Evolutionary conservation across 2,329 filamentous ascomycete genomes (phyloP).

Genomic region (Aureobasidium namibiae): DNA sequence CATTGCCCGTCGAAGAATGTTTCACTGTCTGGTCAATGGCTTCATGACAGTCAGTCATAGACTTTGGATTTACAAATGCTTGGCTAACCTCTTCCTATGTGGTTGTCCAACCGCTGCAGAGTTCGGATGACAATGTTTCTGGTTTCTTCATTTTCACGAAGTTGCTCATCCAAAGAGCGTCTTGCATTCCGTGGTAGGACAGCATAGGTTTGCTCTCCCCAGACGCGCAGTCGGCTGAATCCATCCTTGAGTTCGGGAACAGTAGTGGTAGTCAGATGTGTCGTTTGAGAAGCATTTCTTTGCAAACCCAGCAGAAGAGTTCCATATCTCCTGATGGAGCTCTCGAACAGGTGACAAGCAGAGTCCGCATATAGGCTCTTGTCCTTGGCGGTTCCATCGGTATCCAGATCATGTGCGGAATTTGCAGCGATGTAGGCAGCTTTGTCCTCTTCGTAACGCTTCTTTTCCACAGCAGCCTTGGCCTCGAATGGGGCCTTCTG

Average conservation of each 20-base stretch:
- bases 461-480: constrained; percentile 96
- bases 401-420: constrained; percentile 14
- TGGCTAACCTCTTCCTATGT: background rate
- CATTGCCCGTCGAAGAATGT: background rate
- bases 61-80: no score
- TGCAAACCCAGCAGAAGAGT: background rate
- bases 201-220: background rate
- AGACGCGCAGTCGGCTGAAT: background rate
- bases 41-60: background rate
- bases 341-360: background rate
- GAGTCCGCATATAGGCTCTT: background rate
- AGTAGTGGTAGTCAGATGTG: background rate
- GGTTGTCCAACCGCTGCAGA: background rate
- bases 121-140: background rate
- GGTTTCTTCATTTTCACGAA: background rate
- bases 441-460: constrained; percentile 98
- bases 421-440: constrained; percentile 74
- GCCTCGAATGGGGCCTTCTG: constrained; percentile 90
- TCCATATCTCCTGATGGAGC: background rate
- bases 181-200: background rate
- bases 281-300: background rate
- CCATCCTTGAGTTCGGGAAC: background rate
- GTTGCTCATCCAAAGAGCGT: background rate
- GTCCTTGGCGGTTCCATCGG: background rate
- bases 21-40: background rate